These are phyloP conservation scores for Lippia alba DNA, from an alignment of 305 asterid species.

Conservation along the genomic window DNA sequence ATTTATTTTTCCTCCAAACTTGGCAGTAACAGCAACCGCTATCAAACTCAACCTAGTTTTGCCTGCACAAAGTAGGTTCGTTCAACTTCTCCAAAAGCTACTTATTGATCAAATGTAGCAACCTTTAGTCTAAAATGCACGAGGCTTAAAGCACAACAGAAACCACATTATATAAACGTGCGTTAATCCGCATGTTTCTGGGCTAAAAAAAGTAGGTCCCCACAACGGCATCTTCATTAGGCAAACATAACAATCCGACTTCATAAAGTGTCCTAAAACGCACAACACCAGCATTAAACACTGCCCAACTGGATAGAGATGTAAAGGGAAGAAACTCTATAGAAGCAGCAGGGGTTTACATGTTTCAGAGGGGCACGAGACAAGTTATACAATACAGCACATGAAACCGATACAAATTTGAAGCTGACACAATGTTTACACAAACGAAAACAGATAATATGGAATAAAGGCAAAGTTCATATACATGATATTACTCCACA, in stretches of 20 bases:
- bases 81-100: background rate
- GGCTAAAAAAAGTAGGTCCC: background rate
- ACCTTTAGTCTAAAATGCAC: too few species aligned
- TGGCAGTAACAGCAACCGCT: background rate
- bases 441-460: conserved; percentile 24
- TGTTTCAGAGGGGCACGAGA: conserved; percentile 18
- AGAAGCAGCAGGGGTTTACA: conserved; percentile 37
- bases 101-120: too few species aligned
- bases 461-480: conserved; percentile 21
- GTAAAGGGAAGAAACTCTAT: conserved; percentile 11
- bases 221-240: background rate
- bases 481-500: conserved; percentile 38
- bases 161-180: too few species aligned
- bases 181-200: too few species aligned
- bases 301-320: background rate
- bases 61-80: background rate
- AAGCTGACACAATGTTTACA: conserved; percentile 35
- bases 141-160: too few species aligned
- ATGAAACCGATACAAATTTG: conserved; percentile 28
- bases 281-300: background rate
- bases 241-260: background rate
- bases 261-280: background rate
- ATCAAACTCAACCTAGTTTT: background rate
- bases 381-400: conserved; percentile 26
- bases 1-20: background rate